Base-by-base conservation (phyloP, 352 stramenopile genomes). In the Globisporangium paroecandrum region DNA sequence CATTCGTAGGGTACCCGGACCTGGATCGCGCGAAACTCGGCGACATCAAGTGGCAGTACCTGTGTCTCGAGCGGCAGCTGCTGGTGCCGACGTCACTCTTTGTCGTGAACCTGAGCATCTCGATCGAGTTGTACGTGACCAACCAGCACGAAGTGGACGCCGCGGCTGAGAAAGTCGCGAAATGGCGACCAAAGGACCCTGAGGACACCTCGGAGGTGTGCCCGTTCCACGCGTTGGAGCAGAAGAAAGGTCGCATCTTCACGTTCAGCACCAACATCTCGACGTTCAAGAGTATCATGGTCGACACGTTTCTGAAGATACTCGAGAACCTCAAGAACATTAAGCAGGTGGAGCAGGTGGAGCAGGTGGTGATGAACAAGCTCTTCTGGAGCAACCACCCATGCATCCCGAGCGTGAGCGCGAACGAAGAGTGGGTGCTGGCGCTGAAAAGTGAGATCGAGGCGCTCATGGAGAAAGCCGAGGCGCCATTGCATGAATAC, bases 311-410 rank as follows among this genome's bases (percentile, higher is more conserved):
- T 38, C 76, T 87, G 61, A 93, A 90, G 29, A 91, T 90, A 71
- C 72, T 93, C 6, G 87, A 95, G 41, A 91, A 85, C 41, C 66
- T 93, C 5, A 93, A 93, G 69, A 84, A 82, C 58, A 93, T 95
- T 69, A 92, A 91, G 63, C 87, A 95, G 68, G 84, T 94, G 9
- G 95, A 91, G 63, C 87, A 95, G 68, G 84, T 94, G 9, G 95
- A 98, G 74, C 84, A 96, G 46, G 75, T 83, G 25, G 92, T 98
- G 32, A 98, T 98, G 94, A 93, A 96, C 68, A 95, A 96, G 66
- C 78, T 98, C 0, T 98, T 98, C 57, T 98, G 95, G 95, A 95
- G 89, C 64, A 93, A 91, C 57, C 86, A 98, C 65, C 95, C 94
- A 10, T 87, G 92, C 47, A 85, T 98, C 4, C 78, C 82, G 8